Evolutionary conservation across 257 asterid genomes (phyloP).

Genomic region (Cinchona pubescens): DNA sequence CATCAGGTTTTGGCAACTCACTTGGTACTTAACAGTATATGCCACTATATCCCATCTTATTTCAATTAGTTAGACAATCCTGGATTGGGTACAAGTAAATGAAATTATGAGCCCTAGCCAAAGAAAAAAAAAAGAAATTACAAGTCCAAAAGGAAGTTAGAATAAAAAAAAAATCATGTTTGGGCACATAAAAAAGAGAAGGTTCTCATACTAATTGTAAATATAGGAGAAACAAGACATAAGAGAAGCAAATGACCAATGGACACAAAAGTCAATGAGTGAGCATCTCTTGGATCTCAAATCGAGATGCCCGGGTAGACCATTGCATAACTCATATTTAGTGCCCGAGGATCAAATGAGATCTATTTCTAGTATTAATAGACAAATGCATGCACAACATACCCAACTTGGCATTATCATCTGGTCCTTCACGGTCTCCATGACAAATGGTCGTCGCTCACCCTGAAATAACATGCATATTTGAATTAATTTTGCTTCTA

Average conservation of each 20-base stretch:
- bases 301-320: not conserved
- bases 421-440: constrained; percentile 96
- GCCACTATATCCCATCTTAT: too few species aligned
- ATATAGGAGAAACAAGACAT: too few species aligned
- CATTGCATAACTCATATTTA: too few species aligned
- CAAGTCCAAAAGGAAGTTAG: not conserved
- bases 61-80: too few species aligned
- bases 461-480: constrained; percentile 50
- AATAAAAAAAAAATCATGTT: too few species aligned
- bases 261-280: not conserved
- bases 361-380: not conserved
- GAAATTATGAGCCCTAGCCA: too few species aligned
- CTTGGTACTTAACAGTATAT: too few species aligned
- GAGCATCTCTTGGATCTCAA: not conserved
- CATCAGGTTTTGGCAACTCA: too few species aligned
- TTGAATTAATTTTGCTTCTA: not conserved
- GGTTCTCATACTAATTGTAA: not conserved
- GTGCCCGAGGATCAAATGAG: not conserved
- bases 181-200: too few species aligned
- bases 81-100: too few species aligned
- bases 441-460: constrained; percentile 77
- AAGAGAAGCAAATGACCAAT: not conserved
- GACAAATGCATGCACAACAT: constrained; percentile 14
- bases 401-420: constrained; percentile 89
- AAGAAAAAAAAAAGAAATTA: too few species aligned